Evolutionary conservation across 257 asterid genomes (phyloP).

Genomic region (Plantago major): DNA sequence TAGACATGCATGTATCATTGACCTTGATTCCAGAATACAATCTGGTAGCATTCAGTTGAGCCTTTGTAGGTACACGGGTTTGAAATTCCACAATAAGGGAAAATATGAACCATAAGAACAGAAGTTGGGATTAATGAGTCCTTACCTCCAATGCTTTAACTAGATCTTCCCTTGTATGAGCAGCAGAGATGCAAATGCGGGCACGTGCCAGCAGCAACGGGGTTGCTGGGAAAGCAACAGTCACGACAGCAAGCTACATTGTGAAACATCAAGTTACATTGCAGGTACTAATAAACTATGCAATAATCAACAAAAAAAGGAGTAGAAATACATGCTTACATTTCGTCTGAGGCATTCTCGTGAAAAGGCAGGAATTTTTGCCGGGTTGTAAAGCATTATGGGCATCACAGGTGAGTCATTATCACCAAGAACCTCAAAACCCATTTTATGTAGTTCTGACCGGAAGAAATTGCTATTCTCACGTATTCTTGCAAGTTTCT

Average conservation of each 20-base stretch:
- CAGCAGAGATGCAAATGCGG: slow-evolving; percentile 91
- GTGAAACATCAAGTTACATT: slow-evolving; percentile 7
- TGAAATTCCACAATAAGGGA: not conserved
- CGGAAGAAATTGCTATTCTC: slow-evolving; percentile 94
- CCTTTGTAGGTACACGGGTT: no score
- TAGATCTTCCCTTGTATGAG: slow-evolving; percentile 94
- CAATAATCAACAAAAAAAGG: not conserved
- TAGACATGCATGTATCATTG: no score
- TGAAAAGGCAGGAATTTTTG: slow-evolving; percentile 95
- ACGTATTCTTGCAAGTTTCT: slow-evolving; percentile 78
- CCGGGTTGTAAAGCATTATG: slow-evolving; percentile 93
- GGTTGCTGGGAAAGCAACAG: slow-evolving; percentile 97
- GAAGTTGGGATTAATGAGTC: not conserved
- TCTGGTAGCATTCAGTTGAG: no score
- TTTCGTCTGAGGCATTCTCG: slow-evolving; percentile 88
- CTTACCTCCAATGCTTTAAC: slow-evolving; percentile 79
- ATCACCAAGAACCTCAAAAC: slow-evolving; percentile 97
- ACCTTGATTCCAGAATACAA: no score
- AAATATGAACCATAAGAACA: not conserved
- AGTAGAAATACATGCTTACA: slow-evolving; percentile 27
- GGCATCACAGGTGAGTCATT: slow-evolving; percentile 99
- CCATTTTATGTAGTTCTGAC: slow-evolving; percentile 92
- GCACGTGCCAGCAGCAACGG: slow-evolving; percentile 96
- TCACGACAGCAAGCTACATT: slow-evolving; percentile 86
- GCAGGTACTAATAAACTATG: not conserved